These are phyloP conservation scores for Fraxinus angustifolia DNA, from an alignment of 305 asterid genomes.

Conservation along the genomic window DNA sequence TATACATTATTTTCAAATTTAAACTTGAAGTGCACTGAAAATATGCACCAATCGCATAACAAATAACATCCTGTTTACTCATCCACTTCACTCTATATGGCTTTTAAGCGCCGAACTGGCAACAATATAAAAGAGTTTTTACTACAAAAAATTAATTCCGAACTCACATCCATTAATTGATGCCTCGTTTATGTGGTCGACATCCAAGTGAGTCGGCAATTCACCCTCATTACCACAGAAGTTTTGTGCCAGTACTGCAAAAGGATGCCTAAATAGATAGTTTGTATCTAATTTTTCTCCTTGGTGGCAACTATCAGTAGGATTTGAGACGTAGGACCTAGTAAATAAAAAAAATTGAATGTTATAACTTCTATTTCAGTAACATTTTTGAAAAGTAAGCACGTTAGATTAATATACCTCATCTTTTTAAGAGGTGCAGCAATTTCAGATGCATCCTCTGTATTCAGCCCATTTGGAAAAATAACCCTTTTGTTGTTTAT, in stretches of 20 bases:
- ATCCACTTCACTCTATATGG: slow-evolving; percentile 15
- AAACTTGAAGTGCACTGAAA: slow-evolving; percentile 12
- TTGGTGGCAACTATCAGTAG: slow-evolving; percentile 31
- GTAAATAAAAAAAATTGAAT: slow-evolving; percentile 28
- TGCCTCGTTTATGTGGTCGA: slow-evolving; percentile 30
- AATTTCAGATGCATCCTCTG: slow-evolving; percentile 48
- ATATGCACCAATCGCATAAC: not conserved
- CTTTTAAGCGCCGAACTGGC: slow-evolving; percentile 7
- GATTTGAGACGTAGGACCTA: slow-evolving; percentile 44
- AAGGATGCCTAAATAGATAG: slow-evolving; percentile 65
- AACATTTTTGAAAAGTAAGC: slow-evolving; percentile 16
- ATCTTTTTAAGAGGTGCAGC: slow-evolving; percentile 59
- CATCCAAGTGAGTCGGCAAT: slow-evolving; percentile 34
- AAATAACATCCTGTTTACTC: slow-evolving; percentile 13
- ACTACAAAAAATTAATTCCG: not conserved
- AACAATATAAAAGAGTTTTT: slow-evolving; percentile 1
- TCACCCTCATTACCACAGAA: slow-evolving; percentile 35
- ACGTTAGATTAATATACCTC: slow-evolving; percentile 44
- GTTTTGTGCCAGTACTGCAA: slow-evolving; percentile 61
- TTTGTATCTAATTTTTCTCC: slow-evolving; percentile 39
- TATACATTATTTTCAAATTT: slow-evolving; percentile 12
- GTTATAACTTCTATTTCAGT: slow-evolving; percentile 16
- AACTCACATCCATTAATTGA: slow-evolving; percentile 38
- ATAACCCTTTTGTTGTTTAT: slow-evolving; percentile 78
- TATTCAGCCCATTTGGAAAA: slow-evolving; percentile 46